Percentiles rank a stretch among this genome's conserved stretches.
Evolutionary conservation across 176 grass and related monocot species (phyloP).

Genomic region (Musa beccarii): DNA sequence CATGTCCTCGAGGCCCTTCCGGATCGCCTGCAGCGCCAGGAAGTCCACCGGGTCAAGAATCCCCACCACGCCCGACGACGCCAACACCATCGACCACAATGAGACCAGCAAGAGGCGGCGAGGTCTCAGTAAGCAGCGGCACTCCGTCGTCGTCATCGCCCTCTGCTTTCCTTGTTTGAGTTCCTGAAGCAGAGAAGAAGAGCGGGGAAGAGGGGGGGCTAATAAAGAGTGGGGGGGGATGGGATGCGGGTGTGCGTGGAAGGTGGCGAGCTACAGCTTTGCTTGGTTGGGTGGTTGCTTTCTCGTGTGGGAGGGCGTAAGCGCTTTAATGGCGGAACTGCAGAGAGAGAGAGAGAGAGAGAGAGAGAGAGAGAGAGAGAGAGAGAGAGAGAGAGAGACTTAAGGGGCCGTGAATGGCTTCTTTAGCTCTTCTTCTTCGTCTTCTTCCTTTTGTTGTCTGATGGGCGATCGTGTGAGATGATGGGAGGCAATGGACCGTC

Average conservation of each 20-base stretch:
- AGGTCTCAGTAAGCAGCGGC: background rate
- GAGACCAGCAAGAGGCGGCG: background rate
- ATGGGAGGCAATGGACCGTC: background rate
- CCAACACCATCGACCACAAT: background rate
- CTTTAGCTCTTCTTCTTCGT: background rate
- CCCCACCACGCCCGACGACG: background rate
- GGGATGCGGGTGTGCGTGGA: background rate
- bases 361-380: background rate
- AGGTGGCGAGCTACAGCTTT: background rate
- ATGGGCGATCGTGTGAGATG: slow-evolving; percentile 1
- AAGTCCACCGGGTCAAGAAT: slow-evolving; percentile 18
- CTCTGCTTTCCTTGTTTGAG: background rate
- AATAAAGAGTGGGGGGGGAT: background rate
- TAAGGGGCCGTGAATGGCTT: background rate
- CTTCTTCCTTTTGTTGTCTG: background rate
- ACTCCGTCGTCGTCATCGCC: background rate
- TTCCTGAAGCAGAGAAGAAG: background rate
- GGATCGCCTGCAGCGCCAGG: slow-evolving; percentile 9
- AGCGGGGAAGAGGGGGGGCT: background rate
- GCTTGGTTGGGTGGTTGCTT: background rate
- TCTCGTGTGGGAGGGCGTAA: background rate
- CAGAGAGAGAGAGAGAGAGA: background rate
- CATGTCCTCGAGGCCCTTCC: slow-evolving; percentile 10
- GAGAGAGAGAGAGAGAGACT: background rate
- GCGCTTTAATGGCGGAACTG: background rate